phyloP scores from a whole-genome alignment of 2,329 filamentous ascomycete species.

The Shiraia sp. region DNA sequence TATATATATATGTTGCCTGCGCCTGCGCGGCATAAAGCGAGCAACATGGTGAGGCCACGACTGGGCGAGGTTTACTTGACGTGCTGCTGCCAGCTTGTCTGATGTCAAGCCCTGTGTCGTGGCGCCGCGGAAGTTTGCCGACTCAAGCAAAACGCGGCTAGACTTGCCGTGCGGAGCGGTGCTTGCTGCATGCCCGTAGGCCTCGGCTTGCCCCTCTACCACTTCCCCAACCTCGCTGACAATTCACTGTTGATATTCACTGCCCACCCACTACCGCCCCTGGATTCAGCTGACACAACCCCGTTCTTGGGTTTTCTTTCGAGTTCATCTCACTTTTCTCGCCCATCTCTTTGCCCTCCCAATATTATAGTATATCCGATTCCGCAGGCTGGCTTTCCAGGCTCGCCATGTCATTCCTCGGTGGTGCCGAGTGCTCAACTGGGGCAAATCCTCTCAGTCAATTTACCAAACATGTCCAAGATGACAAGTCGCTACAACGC shows the following conservation, averaged over 20 bases:
- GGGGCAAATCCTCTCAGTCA: conserved; percentile 94
- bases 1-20: no score
- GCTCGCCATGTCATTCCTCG: conserved; percentile 89
- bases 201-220: conserved; percentile 24
- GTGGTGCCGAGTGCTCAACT: conserved; percentile 94
- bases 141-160: no score
- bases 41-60: no score
- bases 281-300: background rate
- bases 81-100: no score
- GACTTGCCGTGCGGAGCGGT: background rate
- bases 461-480: conserved; percentile 95
- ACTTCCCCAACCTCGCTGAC: conserved; percentile 27
- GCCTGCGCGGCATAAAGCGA: no score
- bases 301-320: background rate
- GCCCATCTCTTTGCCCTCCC: no score
- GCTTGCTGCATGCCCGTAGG: conserved; percentile 9
- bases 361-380: background rate
- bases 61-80: no score
- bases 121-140: no score
- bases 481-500: conserved; percentile 92
- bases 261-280: background rate
- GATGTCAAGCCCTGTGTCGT: background rate
- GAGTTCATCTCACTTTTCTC: no score
- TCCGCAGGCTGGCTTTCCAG: background rate
- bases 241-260: conserved; percentile 12